Base-by-base conservation (phyloP, 371 early-diverging fungal genomes). In the Lichtheimia ornata region DNA sequence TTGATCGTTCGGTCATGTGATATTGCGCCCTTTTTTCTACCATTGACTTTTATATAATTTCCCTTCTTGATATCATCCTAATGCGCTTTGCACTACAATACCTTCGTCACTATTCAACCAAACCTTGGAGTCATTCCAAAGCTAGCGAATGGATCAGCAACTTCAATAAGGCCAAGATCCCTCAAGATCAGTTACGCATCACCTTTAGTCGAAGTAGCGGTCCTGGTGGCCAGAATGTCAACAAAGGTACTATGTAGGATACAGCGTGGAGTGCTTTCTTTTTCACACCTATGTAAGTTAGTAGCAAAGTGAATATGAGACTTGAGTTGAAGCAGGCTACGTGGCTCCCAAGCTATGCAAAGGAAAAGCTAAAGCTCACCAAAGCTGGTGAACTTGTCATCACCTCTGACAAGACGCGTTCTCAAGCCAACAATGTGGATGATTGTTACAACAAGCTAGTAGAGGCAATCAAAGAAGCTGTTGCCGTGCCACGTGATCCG, bases 171-270 rank as follows among this genome's bases (percentile, higher is more conserved):
- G 52, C 57, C 14, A 58, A 41, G 2, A 76, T 80, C 41, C 80
- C 80, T 5, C 63, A 65, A 52, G 74, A 74, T n/a, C 67, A 75
- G 24, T 45, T 77, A 11, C 50, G 63, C 11, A 56, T 73, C 20
- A 25, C 59, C 0, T 77, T 77, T 47, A 77, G 75, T 55, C 59
- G 76, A 22, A 80, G 81, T 41, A 86, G 91, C 69, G 94, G 94
- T 1, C 92, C 95, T 6, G 95, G 95, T 28, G 94, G 95, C 24
- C 95, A 95, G 65, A 95, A 95, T 68, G 96, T 96, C 43, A 96
- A 95, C 83, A 94, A 94, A 84, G 86, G 90, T 70, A 62, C 20
- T 49, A 52, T 40, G 14, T 24, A 25, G 50, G 81, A 84, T 58
- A 25, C 27, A 44, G 18, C 41, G 45, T 30, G 27, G 28, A 15